A percentile compares a stretch with the other conserved stretches of the same genome.
Conservation (phyloP, 2,329 filamentous ascomycete genomes). For the Fusarium sp. region DNA sequence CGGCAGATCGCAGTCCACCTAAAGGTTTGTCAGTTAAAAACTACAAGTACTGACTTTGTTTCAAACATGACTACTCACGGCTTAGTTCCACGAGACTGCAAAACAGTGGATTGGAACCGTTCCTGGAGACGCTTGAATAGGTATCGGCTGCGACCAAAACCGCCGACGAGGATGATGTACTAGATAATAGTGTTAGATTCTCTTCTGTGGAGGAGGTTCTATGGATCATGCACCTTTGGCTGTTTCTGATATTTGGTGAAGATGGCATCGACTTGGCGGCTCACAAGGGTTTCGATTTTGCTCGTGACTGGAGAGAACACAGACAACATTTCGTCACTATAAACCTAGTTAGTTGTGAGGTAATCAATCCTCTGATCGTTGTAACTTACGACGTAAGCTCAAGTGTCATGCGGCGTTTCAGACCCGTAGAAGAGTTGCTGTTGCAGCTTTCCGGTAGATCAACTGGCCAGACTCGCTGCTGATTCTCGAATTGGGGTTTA, state of each 20-base stretch:
- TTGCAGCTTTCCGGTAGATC: slow-evolving; percentile 32
- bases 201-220: no score
- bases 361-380: fast-evolving
- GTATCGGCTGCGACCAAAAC: slow-evolving; percentile 54
- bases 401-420: slow-evolving; percentile 14
- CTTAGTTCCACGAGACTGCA: slow-evolving; percentile 50
- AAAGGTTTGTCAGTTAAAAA: background rate
- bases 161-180: slow-evolving; percentile 58
- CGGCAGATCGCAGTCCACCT: slow-evolving; percentile 56
- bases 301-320: slow-evolving; percentile 46
- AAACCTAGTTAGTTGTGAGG: background rate
- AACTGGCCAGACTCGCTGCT: slow-evolving; percentile 27
- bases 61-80: slow-evolving; percentile 52
- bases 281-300: slow-evolving; percentile 45
- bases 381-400: slow-evolving; percentile 19
- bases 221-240: slow-evolving; percentile 53
- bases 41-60: no score
- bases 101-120: slow-evolving; percentile 29
- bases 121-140: slow-evolving; percentile 45
- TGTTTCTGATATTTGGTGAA: slow-evolving; percentile 10
- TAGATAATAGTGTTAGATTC: slow-evolving; percentile 24
- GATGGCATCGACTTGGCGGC: slow-evolving; percentile 45
- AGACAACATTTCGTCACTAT: slow-evolving; percentile 37
- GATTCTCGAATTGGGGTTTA: slow-evolving; percentile 47
- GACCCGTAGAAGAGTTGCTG: background rate